A percentile compares a stretch with the other conserved stretches of the same genome.
Conservation (phyloP, 208 protist species). For the Leishmania martiniquensis region DNA sequence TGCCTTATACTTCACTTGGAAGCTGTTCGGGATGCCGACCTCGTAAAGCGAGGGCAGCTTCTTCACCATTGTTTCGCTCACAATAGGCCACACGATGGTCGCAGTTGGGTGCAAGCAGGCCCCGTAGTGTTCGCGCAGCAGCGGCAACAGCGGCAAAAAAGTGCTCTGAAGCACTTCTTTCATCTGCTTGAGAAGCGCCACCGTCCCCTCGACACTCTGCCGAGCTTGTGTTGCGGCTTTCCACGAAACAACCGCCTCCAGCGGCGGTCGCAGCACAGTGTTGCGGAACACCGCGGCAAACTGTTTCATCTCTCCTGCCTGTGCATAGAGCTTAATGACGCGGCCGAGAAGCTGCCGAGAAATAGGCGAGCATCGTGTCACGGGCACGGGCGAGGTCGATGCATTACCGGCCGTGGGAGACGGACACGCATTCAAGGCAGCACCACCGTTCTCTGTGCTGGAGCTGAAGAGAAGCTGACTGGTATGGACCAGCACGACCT, state of each 20-base stretch:
- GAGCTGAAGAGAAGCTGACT: slow-evolving; percentile 11
- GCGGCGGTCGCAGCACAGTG: slow-evolving; percentile 50
- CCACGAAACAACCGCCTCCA: slow-evolving; percentile 82
- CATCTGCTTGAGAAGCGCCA: slow-evolving; percentile 59
- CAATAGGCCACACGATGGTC: slow-evolving; percentile 76
- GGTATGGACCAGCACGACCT: slow-evolving; percentile 27
- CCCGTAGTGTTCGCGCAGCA: slow-evolving; percentile 55
- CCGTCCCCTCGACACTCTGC: slow-evolving; percentile 57
- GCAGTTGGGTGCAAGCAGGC: slow-evolving; percentile 43
- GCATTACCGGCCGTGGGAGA: background rate
- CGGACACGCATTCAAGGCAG: background rate
- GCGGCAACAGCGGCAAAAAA: slow-evolving; percentile 55
- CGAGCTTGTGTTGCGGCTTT: slow-evolving; percentile 78
- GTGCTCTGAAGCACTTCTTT: slow-evolving; percentile 34
- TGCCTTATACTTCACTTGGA: slow-evolving; percentile 69
- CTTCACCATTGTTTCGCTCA: slow-evolving; percentile 80
- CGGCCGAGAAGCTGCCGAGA: slow-evolving; percentile 27
- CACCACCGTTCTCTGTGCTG: background rate
- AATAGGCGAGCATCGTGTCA: background rate
- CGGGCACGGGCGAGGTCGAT: background rate
- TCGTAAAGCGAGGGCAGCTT: slow-evolving; percentile 82
- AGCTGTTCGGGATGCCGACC: slow-evolving; percentile 71
- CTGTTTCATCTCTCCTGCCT: slow-evolving; percentile 37
- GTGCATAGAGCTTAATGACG: slow-evolving; percentile 58
- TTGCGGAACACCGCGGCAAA: slow-evolving; percentile 72